Conservation (phyloP, 441 rosid genomes). For the Melastoma candidum region DNA sequence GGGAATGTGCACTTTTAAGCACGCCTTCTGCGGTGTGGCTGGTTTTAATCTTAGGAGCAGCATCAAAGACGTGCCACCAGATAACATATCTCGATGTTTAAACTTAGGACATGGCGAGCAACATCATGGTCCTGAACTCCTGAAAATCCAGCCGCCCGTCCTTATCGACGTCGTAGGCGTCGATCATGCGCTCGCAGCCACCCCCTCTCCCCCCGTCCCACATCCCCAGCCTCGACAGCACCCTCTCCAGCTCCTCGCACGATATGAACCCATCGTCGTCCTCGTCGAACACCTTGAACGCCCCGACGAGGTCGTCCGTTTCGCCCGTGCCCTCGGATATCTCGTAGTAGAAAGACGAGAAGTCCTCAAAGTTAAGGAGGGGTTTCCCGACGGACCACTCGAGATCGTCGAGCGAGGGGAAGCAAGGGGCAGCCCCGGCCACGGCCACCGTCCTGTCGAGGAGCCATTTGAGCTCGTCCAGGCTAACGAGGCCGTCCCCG, state of each 20-base stretch:
- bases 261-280: conserved; percentile 57
- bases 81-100: not conserved
- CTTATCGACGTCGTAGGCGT: conserved; percentile 43
- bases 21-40: too few species aligned
- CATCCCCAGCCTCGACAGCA: conserved; percentile 51
- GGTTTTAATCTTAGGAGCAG: too few species aligned
- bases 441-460: conserved; percentile 35
- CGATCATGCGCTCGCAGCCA: conserved; percentile 61
- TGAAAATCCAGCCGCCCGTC: conserved; percentile 70
- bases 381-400: conserved; percentile 46
- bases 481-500: conserved; percentile 47
- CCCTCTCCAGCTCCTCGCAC: conserved; percentile 55
- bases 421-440: conserved; percentile 6
- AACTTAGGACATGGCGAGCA: conserved; percentile 15
- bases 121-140: conserved; percentile 73
- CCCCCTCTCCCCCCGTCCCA: conserved; percentile 48
- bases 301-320: not conserved
- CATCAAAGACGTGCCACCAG: too few species aligned
- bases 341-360: conserved; percentile 40
- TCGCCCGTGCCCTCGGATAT: conserved; percentile 17
- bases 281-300: not conserved
- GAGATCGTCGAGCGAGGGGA: conserved; percentile 25
- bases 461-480: conserved; percentile 65
- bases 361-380: conserved; percentile 44
- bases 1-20: too few species aligned